Conservation (phyloP, 2,329 filamentous ascomycete species). For the Proliferodiscus dingleyae region DNA sequence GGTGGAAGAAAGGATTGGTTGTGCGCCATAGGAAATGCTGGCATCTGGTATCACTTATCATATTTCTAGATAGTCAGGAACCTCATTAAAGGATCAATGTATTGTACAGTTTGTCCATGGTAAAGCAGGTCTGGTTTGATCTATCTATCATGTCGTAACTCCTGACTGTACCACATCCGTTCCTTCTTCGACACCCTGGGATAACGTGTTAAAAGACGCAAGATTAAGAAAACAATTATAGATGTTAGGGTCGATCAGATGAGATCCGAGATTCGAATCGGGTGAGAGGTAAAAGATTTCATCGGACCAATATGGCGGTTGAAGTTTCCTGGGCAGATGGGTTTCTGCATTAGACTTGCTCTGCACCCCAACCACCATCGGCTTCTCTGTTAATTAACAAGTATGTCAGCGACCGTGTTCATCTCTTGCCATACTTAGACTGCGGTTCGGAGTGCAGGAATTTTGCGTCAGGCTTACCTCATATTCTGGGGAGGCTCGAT, state of each 20-base stretch:
- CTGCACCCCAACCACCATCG: slow-evolving; percentile 24
- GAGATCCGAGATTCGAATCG: slow-evolving; percentile 37
- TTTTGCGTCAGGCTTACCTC: slow-evolving; percentile 29
- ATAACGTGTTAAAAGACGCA: not conserved
- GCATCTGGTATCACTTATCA: no score
- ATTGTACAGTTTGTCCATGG: not conserved
- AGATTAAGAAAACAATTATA: not conserved
- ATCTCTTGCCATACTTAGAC: not conserved
- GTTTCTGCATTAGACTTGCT: slow-evolving; percentile 18
- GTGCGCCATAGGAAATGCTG: no score
- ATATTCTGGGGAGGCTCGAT: slow-evolving; percentile 63
- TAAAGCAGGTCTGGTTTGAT: not conserved
- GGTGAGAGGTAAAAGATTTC: not conserved
- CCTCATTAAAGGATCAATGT: no score
- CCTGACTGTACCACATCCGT: not conserved
- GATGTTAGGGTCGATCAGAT: not conserved
- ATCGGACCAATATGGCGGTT: not conserved
- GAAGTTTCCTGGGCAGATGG: not conserved
- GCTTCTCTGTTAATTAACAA: slow-evolving; percentile 13
- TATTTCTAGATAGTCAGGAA: no score
- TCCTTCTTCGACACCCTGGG: not conserved
- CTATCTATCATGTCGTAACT: not conserved
- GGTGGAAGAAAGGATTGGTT: no score
- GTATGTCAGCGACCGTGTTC: not conserved
- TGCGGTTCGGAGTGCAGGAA: not conserved